Evolutionary conservation across 345 rosid species (phyloP).

Genomic region (rapeseed (Brassica napus)): DNA sequence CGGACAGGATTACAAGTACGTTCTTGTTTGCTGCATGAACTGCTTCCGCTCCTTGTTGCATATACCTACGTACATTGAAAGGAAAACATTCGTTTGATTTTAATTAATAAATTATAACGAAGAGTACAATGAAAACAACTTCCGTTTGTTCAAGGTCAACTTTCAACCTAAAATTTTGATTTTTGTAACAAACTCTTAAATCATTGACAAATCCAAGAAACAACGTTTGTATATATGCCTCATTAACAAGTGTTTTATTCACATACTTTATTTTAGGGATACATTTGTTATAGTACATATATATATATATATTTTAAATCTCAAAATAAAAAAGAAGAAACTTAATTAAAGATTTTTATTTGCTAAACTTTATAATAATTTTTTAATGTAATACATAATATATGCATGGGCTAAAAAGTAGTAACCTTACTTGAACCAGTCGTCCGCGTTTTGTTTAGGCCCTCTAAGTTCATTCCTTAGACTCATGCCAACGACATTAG

Average conservation of each 20-base stretch:
- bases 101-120: not conserved
- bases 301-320: not conserved
- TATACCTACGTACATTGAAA: conserved; percentile 45
- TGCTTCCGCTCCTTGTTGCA: conserved; percentile 89
- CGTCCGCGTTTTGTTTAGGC: conserved; percentile 65
- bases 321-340: not conserved
- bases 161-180: not conserved
- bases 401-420: not conserved
- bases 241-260: too few relatives aligned
- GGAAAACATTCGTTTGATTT: not conserved
- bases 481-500: conserved; percentile 88
- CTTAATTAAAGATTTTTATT: not conserved
- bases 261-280: too few relatives aligned
- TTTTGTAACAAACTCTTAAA: not conserved
- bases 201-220: not conserved
- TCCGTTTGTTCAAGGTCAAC: not conserved
- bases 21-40: conserved; percentile 86
- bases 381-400: not conserved
- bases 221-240: not conserved
- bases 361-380: not conserved
- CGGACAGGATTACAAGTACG: conserved; percentile 84
- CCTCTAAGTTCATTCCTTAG: conserved; percentile 96
- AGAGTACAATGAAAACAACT: not conserved
- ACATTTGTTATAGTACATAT: too few relatives aligned
- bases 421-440: conserved; percentile 79